Percentiles rank a stretch among this genome's conserved stretches.
Evolutionary conservation across 176 grass and related monocot genomes (phyloP).

Genomic region (Otatea glauca): DNA sequence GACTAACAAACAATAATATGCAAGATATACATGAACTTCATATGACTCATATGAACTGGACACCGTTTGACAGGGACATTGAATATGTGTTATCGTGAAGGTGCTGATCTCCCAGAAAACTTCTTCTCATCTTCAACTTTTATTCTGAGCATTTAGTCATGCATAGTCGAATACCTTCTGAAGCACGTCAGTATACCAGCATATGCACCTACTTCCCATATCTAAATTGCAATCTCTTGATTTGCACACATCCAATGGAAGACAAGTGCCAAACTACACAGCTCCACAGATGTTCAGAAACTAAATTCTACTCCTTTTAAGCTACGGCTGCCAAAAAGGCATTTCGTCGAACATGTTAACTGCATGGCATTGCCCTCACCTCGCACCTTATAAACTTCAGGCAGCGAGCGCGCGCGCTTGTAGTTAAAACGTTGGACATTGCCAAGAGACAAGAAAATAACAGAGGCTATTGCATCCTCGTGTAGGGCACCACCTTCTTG

Average conservation of each 20-base stretch:
- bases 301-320: background rate
- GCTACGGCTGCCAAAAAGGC: background rate
- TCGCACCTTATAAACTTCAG: background rate
- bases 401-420: background rate
- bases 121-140: background rate
- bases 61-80: background rate
- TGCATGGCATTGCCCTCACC: conserved; percentile 16
- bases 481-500: conserved; percentile 63
- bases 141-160: background rate
- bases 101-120: background rate
- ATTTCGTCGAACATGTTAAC: conserved; percentile 45
- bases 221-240: background rate
- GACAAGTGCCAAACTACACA: background rate
- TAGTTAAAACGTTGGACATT: background rate
- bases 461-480: background rate
- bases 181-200: background rate
- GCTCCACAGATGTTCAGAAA: background rate
- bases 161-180: background rate
- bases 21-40: background rate
- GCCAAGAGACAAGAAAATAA: background rate
- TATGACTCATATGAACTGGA: background rate
- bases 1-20: background rate
- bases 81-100: background rate
- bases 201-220: background rate
- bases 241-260: background rate